A percentile compares a stretch with the other conserved stretches of the same genome.
These are phyloP conservation scores for Candida mesenterica DNA, from an alignment of 1,139 yeast species.

Conservation along the genomic window DNA sequence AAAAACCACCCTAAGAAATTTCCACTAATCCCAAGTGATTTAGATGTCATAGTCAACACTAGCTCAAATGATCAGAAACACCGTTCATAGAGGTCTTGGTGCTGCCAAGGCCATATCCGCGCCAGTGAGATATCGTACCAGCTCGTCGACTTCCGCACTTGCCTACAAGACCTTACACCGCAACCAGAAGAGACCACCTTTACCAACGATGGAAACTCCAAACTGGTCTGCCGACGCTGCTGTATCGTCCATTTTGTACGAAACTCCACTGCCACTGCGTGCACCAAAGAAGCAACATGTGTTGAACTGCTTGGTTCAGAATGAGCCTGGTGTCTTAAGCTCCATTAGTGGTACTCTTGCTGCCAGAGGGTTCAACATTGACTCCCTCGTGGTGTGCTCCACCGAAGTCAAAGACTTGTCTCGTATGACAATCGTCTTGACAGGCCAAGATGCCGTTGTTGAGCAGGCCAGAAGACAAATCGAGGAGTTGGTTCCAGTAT, in stretches of 20 bases:
- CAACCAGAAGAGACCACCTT: conserved; percentile 82
- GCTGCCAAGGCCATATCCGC: neutral
- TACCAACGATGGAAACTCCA: conserved; percentile 94
- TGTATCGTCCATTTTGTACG: conserved; percentile 90
- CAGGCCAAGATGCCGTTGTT: conserved; percentile 93
- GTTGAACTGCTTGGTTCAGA: conserved; percentile 93
- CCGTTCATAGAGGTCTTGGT: neutral
- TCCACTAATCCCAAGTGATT: too few species aligned
- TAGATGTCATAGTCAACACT: too few species aligned
- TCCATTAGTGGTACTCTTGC: conserved; percentile 94
- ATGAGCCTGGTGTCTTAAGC: conserved; percentile 96
- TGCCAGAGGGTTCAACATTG: conserved; percentile 97
- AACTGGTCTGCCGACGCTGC: conserved; percentile 96
- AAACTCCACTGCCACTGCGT: conserved; percentile 76
- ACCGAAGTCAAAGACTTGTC: conserved; percentile 95
- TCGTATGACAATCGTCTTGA: conserved; percentile 93
- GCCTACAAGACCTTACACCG: conserved; percentile 91
- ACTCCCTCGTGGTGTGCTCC: conserved; percentile 92
- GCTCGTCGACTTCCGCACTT: conserved; percentile 86
- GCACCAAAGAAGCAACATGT: conserved; percentile 81
- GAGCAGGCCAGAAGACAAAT: conserved; percentile 99
- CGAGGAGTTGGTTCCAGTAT: conserved; percentile 96
- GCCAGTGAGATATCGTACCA: conserved; percentile 25
- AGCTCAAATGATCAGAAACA: neutral
- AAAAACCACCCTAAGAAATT: too few species aligned